phyloP scores from a whole-genome alignment of 495 filamentous ascomycete genomes.

The Penicillium parvum region DNA sequence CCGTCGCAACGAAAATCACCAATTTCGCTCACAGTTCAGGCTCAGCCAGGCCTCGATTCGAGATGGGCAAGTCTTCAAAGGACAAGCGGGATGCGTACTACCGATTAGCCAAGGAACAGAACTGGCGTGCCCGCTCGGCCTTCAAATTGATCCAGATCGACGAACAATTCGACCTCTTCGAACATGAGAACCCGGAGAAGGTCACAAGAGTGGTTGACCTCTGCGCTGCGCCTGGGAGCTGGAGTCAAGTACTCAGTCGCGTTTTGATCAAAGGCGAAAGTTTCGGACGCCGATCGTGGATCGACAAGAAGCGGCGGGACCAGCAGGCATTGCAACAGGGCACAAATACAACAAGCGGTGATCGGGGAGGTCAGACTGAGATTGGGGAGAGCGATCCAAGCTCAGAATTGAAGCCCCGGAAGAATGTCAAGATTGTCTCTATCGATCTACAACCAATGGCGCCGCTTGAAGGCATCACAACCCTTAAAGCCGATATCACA shows the following conservation, averaged over 20 bases:
- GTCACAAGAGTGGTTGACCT: constrained; percentile 95
- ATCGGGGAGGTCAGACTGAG: constrained; percentile 16
- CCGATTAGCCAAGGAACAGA: constrained; percentile 94
- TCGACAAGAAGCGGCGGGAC: constrained; percentile 67
- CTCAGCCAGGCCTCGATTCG: background rate
- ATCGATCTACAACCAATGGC: constrained; percentile 96
- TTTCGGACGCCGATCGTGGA: constrained; percentile 78
- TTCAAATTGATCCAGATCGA: constrained; percentile 97
- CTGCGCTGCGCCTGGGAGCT: constrained; percentile 92
- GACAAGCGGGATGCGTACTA: constrained; percentile 99
- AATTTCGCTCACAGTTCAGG: constrained; percentile 2
- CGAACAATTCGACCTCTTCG: constrained; percentile 94
- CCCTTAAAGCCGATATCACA: constrained; percentile 90
- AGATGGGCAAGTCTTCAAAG: constrained; percentile 97
- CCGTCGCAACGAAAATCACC: constrained; percentile 11
- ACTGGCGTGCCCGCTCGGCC: constrained; percentile 92
- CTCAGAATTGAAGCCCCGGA: constrained; percentile 48
- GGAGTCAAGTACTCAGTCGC: constrained; percentile 92
- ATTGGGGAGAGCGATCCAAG: constrained; percentile 29
- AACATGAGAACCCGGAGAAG: constrained; percentile 49
- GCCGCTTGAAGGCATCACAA: constrained; percentile 85
- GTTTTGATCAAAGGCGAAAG: constrained; percentile 89
- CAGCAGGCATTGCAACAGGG: constrained; percentile 38
- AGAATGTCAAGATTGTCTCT: constrained; percentile 87
- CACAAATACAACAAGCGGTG: constrained; percentile 20